Evolutionary conservation across 306 rosid species (phyloP).

Genomic region (Malus sylvestris): DNA sequence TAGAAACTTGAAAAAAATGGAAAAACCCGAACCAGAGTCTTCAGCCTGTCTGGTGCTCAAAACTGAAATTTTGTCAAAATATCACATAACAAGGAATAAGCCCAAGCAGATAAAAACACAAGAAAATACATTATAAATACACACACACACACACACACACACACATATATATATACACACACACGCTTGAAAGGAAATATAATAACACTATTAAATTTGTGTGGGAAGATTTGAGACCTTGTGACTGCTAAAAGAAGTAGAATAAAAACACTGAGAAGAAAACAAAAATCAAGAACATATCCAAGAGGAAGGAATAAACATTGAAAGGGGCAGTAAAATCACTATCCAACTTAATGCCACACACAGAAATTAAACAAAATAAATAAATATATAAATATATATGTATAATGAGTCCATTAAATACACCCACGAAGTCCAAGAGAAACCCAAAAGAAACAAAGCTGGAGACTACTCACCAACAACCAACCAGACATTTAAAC

Average conservation of each 20-base stretch:
- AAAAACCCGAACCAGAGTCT: conserved; percentile 48
- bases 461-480: conserved; percentile 23
- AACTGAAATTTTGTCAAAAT: conserved; percentile 27
- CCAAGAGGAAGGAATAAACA: conserved; percentile 68
- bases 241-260: conserved; percentile 19
- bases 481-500: conserved; percentile 19
- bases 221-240: conserved; percentile 24
- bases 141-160: no score
- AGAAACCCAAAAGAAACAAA: conserved; percentile 3
- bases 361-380: background rate
- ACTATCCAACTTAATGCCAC: conserved; percentile 36
- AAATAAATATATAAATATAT: background rate
- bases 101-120: conserved; percentile 42
- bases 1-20: conserved; percentile 31
- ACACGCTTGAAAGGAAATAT: conserved; percentile 3
- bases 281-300: conserved; percentile 65
- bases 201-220: background rate
- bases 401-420: conserved; percentile 12
- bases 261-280: conserved; percentile 47
- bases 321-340: conserved; percentile 65
- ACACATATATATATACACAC: no score
- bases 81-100: conserved; percentile 30
- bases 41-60: conserved; percentile 41
- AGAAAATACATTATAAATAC: conserved; percentile 4
- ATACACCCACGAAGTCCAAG: conserved; percentile 13